Base-by-base conservation (phyloP, 164 flowering plant species). In the Euptelea pleiosperma region DNA sequence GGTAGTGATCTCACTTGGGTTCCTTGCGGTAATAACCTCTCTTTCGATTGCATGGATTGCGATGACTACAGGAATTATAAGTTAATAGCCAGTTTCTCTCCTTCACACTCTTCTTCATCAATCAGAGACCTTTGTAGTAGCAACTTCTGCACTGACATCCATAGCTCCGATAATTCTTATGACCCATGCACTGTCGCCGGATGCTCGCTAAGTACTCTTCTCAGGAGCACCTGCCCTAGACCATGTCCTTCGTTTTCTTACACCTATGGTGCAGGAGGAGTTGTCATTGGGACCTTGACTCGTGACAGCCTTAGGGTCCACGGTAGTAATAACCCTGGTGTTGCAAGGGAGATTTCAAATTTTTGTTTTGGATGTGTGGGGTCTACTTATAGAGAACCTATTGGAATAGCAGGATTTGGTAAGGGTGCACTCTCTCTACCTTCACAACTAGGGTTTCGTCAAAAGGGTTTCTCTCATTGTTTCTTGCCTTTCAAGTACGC, bases 1-100 rank as follows among this genome's bases (percentile, higher is more conserved):
- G 92, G 92, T 4, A 86, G 92, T 69, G 92, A 86, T 60, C 92
- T 86, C 0, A 83, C 82, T 52, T 86, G 92, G 92, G 89, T 86
- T 28, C 92, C 92, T 15, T 86, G 92, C 71, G 88, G 86, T 18
- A n/a, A n/a, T n/a, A 81, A 78, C 56, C 50, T 83, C n/a, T 61
- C 85, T 3, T 86, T 86, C 56, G 80, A 80, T 52, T 86, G 92
- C 76, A 65, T 83, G 24, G 81, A 83, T 16, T 86, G 92, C 58
- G 78, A 81, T 57, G 79, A 77, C 22, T 81, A 74, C 44, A 77
- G 65, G 55, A 75, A 68, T 59, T 65, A 65, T 51, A 81, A 68
- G 64, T 10, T 74, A 19, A 61, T 58, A 34, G 21, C 74, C 10
- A 47, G 67, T 41, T 83, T 76, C 65, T 82, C 84, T 62, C 89